These are phyloP conservation scores for Clarkia xantiana DNA, from an alignment of 345 rosid genomes.

Conservation along the genomic window DNA sequence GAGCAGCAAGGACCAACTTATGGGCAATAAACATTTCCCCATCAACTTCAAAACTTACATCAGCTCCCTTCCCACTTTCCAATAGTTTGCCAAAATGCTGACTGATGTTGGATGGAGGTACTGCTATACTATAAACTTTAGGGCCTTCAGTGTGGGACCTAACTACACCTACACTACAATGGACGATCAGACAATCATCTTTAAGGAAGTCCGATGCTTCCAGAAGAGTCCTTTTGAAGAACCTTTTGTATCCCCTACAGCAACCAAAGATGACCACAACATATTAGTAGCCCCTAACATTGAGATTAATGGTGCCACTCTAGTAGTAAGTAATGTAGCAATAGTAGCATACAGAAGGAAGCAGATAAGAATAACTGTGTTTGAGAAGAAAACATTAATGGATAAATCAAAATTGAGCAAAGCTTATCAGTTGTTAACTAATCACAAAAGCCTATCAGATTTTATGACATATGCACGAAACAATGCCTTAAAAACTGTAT, in stretches of 20 bases:
- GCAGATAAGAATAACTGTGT: too few relatives aligned
- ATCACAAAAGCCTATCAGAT: too few relatives aligned
- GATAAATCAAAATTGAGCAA: too few relatives aligned
- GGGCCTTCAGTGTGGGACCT: conserved; percentile 64
- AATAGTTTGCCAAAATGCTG: conserved; percentile 44
- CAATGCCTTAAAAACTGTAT: too few relatives aligned
- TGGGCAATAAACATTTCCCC: conserved; percentile 59
- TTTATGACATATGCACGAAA: too few relatives aligned
- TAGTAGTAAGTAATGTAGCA: too few relatives aligned
- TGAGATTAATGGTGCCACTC: too few relatives aligned
- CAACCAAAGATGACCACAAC: background rate
- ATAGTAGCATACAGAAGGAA: too few relatives aligned
- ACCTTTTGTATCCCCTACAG: conserved; percentile 78
- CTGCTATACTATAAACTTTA: conserved; percentile 36
- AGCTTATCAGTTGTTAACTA: too few relatives aligned
- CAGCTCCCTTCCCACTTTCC: conserved; percentile 40
- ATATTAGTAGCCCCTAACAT: too few relatives aligned
- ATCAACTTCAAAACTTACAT: conserved; percentile 46
- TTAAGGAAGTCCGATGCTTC: conserved; percentile 61
- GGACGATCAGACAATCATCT: conserved; percentile 48
- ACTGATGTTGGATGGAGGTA: conserved; percentile 48
- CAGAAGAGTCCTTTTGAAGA: conserved; percentile 49
- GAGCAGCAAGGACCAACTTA: conserved; percentile 56
- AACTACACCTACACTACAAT: conserved; percentile 69
- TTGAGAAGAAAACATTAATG: too few relatives aligned